A percentile compares a stretch with the other conserved stretches of the same genome.
phyloP scores from a whole-genome alignment of 2,329 filamentous ascomycete species.

The Clarireedia hainanense region DNA sequence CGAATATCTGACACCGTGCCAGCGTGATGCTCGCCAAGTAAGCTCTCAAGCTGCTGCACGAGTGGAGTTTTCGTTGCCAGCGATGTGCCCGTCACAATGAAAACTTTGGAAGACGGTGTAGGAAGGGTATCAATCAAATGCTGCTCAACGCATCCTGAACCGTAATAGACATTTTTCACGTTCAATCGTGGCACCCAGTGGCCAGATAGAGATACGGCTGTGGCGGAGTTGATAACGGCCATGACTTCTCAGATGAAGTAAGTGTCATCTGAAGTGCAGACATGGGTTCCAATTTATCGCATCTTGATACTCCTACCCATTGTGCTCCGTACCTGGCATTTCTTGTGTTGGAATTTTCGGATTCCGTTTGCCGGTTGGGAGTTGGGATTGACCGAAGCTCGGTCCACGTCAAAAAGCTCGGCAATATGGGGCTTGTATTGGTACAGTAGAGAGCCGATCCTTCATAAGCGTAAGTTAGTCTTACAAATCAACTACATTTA shows the following conservation, averaged over 20 bases:
- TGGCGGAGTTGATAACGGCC: not conserved
- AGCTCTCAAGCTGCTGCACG: constrained; percentile 1
- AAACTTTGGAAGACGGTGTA: not conserved
- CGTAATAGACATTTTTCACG: constrained; percentile 1
- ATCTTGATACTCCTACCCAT: too few relatives aligned
- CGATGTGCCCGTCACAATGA: constrained; percentile 6
- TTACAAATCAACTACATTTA: too few relatives aligned
- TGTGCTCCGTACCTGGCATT: too few relatives aligned
- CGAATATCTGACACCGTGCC: constrained; percentile 6
- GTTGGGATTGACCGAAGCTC: too few relatives aligned
- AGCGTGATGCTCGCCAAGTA: constrained; percentile 1
- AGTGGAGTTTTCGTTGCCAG: constrained; percentile 2
- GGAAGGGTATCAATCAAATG: constrained; percentile 1
- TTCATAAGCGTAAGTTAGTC: too few relatives aligned
- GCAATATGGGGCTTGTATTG: too few relatives aligned
- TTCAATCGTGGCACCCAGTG: constrained; percentile 1
- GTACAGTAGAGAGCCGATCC: too few relatives aligned
- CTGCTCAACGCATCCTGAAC: constrained; percentile 1
- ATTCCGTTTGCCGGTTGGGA: too few relatives aligned
- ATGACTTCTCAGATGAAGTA: not conserved
- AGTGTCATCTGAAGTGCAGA: not conserved
- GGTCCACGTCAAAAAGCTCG: too few relatives aligned
- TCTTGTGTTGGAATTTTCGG: too few relatives aligned
- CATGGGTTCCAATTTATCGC: too few relatives aligned
- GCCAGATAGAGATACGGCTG: not conserved